Percentiles rank a stretch among this genome's conserved stretches.
These are phyloP conservation scores for Centaurea solstitialis DNA, from an alignment of 129 eudicot species.

Conservation along the genomic window DNA sequence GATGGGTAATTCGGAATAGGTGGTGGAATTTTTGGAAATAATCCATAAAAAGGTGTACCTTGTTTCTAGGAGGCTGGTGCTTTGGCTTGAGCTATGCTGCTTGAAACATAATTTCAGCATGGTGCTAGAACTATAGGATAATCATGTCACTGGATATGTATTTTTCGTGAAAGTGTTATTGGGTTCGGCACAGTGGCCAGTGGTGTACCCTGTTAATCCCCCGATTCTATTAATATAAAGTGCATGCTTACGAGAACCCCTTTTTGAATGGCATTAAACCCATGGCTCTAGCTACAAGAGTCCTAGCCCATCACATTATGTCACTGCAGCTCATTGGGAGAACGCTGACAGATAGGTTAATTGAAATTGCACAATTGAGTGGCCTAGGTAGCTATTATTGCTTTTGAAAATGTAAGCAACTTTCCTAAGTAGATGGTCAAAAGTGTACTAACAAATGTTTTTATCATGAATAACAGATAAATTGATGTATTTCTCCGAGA, in stretches of 20 bases:
- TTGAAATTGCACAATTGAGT: slow-evolving; percentile 1
- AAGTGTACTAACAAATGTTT: slow-evolving; percentile 26
- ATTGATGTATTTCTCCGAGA: slow-evolving; percentile 88
- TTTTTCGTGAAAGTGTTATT: not conserved
- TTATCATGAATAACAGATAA: slow-evolving; percentile 59
- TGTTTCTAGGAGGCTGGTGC: not conserved
- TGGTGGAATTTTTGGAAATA: not conserved
- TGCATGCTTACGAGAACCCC: not conserved
- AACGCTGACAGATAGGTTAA: not conserved
- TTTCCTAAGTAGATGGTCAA: slow-evolving; percentile 6
- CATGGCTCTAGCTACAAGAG: not conserved
- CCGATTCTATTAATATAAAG: not conserved
- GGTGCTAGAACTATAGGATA: not conserved
- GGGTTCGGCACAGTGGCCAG: not conserved
- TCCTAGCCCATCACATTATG: not conserved
- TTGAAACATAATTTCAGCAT: not conserved
- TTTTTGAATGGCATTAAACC: not conserved
- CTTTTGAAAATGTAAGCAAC: slow-evolving; percentile 1
- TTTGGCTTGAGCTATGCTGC: not conserved
- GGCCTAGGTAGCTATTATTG: not conserved
- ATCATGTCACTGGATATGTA: not conserved
- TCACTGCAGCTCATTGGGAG: not conserved
- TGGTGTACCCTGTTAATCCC: not conserved
- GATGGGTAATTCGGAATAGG: not conserved
- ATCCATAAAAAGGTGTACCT: not conserved